A percentile compares a stretch with the other conserved stretches of the same genome.
These are phyloP conservation scores for Boechera stricta DNA, from an alignment of 345 rosid genomes.

Conservation along the genomic window DNA sequence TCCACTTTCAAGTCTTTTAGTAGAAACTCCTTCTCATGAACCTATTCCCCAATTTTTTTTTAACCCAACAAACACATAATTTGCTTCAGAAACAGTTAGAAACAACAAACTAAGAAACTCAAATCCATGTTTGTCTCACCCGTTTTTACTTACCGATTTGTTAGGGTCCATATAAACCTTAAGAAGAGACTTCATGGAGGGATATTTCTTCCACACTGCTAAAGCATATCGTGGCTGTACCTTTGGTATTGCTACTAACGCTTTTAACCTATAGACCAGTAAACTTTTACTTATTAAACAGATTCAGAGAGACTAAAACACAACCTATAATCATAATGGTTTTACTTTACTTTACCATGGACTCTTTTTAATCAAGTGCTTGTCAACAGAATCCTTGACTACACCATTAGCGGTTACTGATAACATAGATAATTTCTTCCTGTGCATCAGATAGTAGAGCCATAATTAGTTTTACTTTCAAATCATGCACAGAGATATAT, in stretches of 20 bases:
- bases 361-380: constrained; percentile 64
- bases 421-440: constrained; percentile 72
- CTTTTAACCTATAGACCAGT: constrained; percentile 70
- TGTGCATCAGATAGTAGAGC: constrained; percentile 42
- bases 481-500: neutral
- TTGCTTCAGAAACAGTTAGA: neutral
- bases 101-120: neutral
- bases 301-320: neutral
- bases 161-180: constrained; percentile 77
- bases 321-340: neutral
- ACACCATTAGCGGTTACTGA: constrained; percentile 80
- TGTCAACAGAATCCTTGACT: constrained; percentile 62
- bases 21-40: constrained; percentile 88
- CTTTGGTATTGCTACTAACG: constrained; percentile 90
- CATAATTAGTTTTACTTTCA: constrained; percentile 10
- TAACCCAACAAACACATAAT: neutral
- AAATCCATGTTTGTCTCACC: neutral
- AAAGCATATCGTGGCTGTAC: constrained; percentile 92
- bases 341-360: constrained; percentile 37
- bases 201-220: constrained; percentile 87
- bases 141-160: constrained; percentile 63
- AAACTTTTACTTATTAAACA: neutral
- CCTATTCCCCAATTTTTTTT: constrained; percentile 47
- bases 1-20: constrained; percentile 77
- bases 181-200: constrained; percentile 95